Percentiles rank a stretch among this genome's conserved stretches.
Evolutionary conservation across 257 asterid species (phyloP).

Genomic region (Nicotiana tabacum): DNA sequence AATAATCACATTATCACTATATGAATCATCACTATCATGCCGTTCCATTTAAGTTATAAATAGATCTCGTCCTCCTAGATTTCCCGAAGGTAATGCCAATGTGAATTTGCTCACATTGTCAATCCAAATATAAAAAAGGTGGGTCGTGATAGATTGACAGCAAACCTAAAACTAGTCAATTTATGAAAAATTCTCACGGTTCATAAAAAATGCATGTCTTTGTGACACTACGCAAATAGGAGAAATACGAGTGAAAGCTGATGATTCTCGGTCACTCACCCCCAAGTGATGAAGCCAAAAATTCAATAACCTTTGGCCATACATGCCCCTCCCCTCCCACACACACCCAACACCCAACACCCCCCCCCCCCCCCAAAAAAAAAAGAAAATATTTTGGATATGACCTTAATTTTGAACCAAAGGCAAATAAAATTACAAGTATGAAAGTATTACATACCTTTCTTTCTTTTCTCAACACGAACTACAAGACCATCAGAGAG

Average conservation of each 20-base stretch:
- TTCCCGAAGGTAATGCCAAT: no score
- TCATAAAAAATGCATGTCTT: background rate
- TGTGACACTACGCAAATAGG: background rate
- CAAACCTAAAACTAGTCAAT: background rate
- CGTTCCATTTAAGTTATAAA: no score
- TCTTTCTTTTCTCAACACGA: slow-evolving; percentile 17
- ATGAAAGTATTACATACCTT: slow-evolving; percentile 11
- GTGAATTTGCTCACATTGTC: no score
- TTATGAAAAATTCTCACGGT: background rate
- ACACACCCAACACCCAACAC: no score
- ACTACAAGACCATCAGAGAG: slow-evolving; percentile 8
- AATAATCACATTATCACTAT: background rate
- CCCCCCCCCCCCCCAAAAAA: no score
- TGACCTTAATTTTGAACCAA: background rate
- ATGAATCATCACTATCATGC: no score
- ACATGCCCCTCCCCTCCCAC: no score
- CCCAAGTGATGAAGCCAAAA: no score
- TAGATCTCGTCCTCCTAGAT: no score
- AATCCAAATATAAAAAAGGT: no score
- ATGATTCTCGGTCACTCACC: background rate
- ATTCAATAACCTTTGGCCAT: no score
- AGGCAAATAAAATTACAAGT: background rate
- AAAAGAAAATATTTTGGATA: background rate
- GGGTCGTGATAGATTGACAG: accelerated
- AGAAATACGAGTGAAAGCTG: background rate